phyloP scores from a whole-genome alignment of 768 basidiomycete species.

The Austroboletus festivus region DNA sequence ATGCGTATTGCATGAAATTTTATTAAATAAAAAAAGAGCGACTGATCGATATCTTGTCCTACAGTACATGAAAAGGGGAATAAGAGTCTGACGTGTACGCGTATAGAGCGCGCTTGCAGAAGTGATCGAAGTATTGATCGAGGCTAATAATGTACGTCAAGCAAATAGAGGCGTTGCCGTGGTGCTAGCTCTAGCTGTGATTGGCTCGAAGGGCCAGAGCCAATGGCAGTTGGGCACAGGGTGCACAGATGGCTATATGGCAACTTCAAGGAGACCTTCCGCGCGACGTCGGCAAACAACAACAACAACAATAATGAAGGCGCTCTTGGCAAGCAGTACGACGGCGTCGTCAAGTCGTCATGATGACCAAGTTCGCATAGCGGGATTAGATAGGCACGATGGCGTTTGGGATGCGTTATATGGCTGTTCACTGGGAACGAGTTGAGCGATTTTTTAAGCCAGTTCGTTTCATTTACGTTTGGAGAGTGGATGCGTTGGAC shows the following conservation, averaged over 20 bases:
- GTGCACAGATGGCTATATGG: slow-evolving; percentile 1
- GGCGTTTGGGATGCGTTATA: background rate
- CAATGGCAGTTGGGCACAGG: background rate
- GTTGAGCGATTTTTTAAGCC: background rate
- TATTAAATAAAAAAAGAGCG: too few relatives aligned
- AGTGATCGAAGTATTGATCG: slow-evolving; percentile 6
- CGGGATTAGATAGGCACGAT: slow-evolving; percentile 7
- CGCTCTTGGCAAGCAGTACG: background rate
- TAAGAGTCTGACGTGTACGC: background rate
- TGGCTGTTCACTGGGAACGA: too few relatives aligned
- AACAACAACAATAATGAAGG: too few relatives aligned
- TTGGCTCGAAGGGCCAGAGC: background rate
- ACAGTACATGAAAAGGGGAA: too few relatives aligned
- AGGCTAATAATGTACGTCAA: slow-evolving; percentile 2
- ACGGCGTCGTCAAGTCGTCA: background rate
- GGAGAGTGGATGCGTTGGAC: background rate
- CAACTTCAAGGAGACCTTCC: too few relatives aligned
- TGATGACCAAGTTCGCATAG: background rate
- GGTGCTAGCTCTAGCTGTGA: background rate
- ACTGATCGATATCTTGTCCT: slow-evolving; percentile 2
- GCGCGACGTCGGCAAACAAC: slow-evolving; percentile 4
- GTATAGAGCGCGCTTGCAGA: background rate
- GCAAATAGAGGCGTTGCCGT: slow-evolving; percentile 9
- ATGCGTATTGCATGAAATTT: too few relatives aligned
- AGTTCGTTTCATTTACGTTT: slow-evolving; percentile 15